Base-by-base conservation (phyloP, 768 basidiomycete genomes). In the Termitomyces sp. region DNA sequence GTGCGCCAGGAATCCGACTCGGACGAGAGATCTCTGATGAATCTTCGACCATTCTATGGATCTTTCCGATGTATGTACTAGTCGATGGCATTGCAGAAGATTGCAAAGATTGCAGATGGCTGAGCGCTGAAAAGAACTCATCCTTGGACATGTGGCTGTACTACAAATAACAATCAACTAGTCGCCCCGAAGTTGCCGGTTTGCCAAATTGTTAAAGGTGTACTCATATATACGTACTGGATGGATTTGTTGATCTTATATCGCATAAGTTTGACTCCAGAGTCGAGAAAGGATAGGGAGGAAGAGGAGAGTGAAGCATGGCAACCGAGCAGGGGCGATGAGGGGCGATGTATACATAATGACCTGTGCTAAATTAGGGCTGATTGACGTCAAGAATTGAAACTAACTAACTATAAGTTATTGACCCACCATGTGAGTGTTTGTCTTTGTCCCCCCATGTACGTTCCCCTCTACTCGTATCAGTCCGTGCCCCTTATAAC, bases 391-490 rank as follows among this genome's bases (percentile, higher is more conserved):
- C 65, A 66, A 60, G 47, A 48, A 62, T 60, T 51, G 55, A 56
- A n/a, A 32, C 55, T 32, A 62, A n/a, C n/a, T 49, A 33, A n/a
- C 27, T 34, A 48, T 14, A 33, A 40, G 42, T 24, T 33, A 30
- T 53, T 37, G 27, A 51, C 57, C 61, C 62, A 62, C 57, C 61
- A 67, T 65, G 65, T 64, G 64, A 26, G 63, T 61, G 7, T 30
- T 30, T 51, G 22, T 52, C 46, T 56, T n/a, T 61, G 56, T n/a
- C 52, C 62, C 63, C 64, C 48, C 65, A 68, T 68, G 67, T 67
- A 63, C 36, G 65, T 63, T 43, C 37, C 27, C 52, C 53, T 46
- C 42, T n/a, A 18, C 18, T 32, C 24, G 16, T 27, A 8, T 2
- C 22, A n/a, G 20, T 16, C 50, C 36, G 10, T 20, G 26, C n/a